Base-by-base conservation (phyloP, 2,329 filamentous ascomycete species). In the Eurotiales sp. region DNA sequence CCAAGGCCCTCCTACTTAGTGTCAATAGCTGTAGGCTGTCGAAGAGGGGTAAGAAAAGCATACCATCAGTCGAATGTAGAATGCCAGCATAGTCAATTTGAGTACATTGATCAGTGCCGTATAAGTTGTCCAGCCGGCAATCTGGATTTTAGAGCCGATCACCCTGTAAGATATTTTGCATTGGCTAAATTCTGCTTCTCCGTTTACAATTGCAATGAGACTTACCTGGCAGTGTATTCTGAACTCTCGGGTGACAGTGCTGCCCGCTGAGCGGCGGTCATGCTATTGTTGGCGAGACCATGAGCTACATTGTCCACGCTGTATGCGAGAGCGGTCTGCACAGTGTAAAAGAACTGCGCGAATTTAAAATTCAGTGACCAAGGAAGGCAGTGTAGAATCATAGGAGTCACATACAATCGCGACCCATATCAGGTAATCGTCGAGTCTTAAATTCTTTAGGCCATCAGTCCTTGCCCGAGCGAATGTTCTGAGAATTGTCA, bases 391-490 rank as follows among this genome's bases (percentile, higher is more conserved):
- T 14, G 27, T 29, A 30, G 11, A 10, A 25, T n/a, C 37, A 27
- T 15, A 21, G 7, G 23, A 23, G 39, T 23, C 27, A 61, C 75
- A 59, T 63, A 83, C 78, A 54, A 73, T 72, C 4, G 76, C 80
- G 15, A 81, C n/a, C 40, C 77, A 64, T 66, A 83, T 81, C 25
- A 85, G 60, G 58, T 80, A 83, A 55, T 86, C 83, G 61, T 85
- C 82, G 1, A 74, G 69, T 56, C 75, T 72, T 50, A 85, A 74
- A n/a, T 72, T 71, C 50, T 64, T 67, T 32, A 75, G 66, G 12
- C 82, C 81, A 2, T 76, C 74, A 15, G 23, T 43, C 8, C 41
- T 27, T n/a, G 11, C 19, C 41, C 41, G 41, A 27, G 41, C 23
- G 22, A 74, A 77, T 5, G 74, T 74, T 40, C 81, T 57, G 32